A percentile compares a stretch with the other conserved stretches of the same genome.
Conservation (phyloP, 257 asterid species). For the Jacaranda copaia region DNA sequence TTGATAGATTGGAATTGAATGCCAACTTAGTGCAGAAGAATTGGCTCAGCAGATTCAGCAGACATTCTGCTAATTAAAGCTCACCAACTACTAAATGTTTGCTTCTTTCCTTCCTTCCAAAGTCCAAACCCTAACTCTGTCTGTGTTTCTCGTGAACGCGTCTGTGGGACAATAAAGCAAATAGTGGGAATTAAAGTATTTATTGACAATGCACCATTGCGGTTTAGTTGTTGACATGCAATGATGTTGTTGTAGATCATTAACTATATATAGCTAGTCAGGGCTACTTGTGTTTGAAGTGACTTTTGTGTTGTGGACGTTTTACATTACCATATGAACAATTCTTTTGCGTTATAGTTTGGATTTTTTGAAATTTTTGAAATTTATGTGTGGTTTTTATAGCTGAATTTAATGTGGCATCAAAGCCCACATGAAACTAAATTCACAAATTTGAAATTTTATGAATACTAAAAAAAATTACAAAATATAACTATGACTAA, state of each 20-base stretch:
- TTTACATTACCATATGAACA: background rate
- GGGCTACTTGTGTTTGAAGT: slow-evolving; percentile 18
- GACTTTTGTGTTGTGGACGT: background rate
- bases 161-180: slow-evolving; percentile 37
- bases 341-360: background rate
- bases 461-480: too few species aligned
- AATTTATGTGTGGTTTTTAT: too few species aligned
- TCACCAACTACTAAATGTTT: background rate
- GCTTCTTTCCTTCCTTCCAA: slow-evolving; percentile 9
- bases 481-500: too few species aligned
- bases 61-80: slow-evolving; percentile 71
- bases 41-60: slow-evolving; percentile 89
- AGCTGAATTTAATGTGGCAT: too few species aligned
- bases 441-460: too few species aligned
- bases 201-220: slow-evolving; percentile 15
- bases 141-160: background rate
- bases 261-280: background rate
- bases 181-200: slow-evolving; percentile 21
- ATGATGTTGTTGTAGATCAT: slow-evolving; percentile 13
- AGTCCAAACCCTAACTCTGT: slow-evolving; percentile 28
- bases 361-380: too few species aligned
- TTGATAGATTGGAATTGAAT: slow-evolving; percentile 85
- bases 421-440: too few species aligned
- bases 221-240: slow-evolving; percentile 6
- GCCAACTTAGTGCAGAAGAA: slow-evolving; percentile 97